Base-by-base conservation (phyloP, 306 rosid genomes). In the Trifolium dubium region DNA sequence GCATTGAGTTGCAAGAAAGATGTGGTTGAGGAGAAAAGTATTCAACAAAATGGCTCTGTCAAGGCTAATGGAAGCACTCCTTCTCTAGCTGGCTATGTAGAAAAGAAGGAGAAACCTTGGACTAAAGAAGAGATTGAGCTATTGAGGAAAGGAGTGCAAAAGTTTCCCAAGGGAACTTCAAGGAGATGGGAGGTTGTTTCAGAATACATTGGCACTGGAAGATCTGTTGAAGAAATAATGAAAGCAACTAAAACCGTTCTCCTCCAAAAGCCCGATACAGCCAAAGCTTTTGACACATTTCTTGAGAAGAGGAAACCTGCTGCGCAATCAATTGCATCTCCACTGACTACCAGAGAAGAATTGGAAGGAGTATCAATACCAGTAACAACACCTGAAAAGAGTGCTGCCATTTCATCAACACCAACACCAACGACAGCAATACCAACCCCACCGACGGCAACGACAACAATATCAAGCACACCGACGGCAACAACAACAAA, bases 121-220 rank as follows among this genome's bases (percentile, higher is more conserved):
- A 80, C 68, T 54, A 95, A 83, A 81, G 99, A 92, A 83, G 99
- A 95, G 86, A 87, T 92, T 17, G 99, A 95, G 51, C 85, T 92
- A 19, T 73, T 95, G 88, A 88, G 85, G 67, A 95, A 95, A 83
- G 99, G 96, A 67, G 75, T 95, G 85, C 89, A 61, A 67, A 95
- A 95, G 71, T 95, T 73, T 86, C 99, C 90, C 12, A 95, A 95
- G 85, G 99, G 99, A 83, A 92, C 96, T 32, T 92, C 97, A 11
- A 83, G 97, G 60, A 88, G 99, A 74, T 95, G 99, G 99, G 98
- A 90, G 77, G 99, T 95, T 77, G 84, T 95, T 80, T 92, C 99
- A n/a, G 99, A 92, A 10, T 95, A 92, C 85, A 88, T 95, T 75
- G 97, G 98, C 18, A 92, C 98, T 0, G 89, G 86, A 63, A 92